Conservation (phyloP, 2,329 filamentous ascomycete species). For the Aspergillus sp. region DNA sequence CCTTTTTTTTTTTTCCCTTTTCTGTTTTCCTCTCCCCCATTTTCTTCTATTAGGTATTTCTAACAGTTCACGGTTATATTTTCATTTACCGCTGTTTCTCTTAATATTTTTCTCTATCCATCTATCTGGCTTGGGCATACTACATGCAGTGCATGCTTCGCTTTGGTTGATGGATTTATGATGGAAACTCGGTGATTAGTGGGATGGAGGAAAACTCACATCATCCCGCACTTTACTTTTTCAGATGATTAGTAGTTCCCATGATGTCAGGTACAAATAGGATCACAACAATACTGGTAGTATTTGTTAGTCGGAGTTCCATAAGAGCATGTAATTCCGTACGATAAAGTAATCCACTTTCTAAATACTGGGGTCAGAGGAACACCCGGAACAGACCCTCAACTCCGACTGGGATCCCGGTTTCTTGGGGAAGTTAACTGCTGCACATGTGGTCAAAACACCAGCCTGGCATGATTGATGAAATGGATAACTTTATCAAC, state of each 20-base stretch:
- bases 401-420: too few species aligned
- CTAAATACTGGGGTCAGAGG: too few species aligned
- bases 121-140: constrained; percentile 3
- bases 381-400: too few species aligned
- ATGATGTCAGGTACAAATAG: background rate
- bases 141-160: constrained; percentile 8
- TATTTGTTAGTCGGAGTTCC: too few species aligned
- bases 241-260: background rate
- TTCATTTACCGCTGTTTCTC: constrained; percentile 2
- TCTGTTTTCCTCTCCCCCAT: background rate
- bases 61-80: background rate
- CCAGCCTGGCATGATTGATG: too few species aligned
- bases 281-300: too few species aligned
- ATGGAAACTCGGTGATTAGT: constrained; percentile 1
- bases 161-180: constrained; percentile 5
- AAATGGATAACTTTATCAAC: too few species aligned
- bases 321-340: too few species aligned
- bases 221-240: background rate
- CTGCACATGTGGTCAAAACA: too few species aligned
- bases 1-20: constrained; percentile 13
- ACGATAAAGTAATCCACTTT: too few species aligned
- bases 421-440: too few species aligned
- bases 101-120: constrained; percentile 5
- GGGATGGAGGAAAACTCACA: background rate
- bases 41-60: constrained; percentile 1